Conservation (phyloP, 2,329 filamentous ascomycete species). For the Aspergillus sp. region DNA sequence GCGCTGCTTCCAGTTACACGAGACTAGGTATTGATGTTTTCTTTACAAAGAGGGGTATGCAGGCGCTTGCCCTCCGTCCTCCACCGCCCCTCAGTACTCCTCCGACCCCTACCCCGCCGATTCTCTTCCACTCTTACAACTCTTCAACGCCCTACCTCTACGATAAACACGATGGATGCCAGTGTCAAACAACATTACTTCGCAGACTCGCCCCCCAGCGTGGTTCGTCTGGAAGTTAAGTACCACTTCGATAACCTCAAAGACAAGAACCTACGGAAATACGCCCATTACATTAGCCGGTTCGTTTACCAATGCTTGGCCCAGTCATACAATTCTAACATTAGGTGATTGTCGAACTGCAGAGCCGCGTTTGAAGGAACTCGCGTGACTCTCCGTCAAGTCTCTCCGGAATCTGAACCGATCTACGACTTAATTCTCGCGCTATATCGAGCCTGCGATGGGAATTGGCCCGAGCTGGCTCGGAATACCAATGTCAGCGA, state of each 20-base stretch:
- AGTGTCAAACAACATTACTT: slow-evolving; percentile 66
- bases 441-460: slow-evolving; percentile 64
- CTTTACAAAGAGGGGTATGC: slow-evolving; percentile 18
- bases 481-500: slow-evolving; percentile 64
- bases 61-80: slow-evolving; percentile 22
- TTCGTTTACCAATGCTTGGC: slow-evolving; percentile 36
- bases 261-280: slow-evolving; percentile 70
- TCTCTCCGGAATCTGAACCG: slow-evolving; percentile 76
- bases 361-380: slow-evolving; percentile 76
- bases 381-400: slow-evolving; percentile 75
- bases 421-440: slow-evolving; percentile 80
- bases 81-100: slow-evolving; percentile 16
- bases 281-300: slow-evolving; percentile 87
- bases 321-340: background rate
- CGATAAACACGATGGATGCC: slow-evolving; percentile 36
- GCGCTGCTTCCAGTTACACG: slow-evolving; percentile 1
- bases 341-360: slow-evolving; percentile 13
- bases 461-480: slow-evolving; percentile 70
- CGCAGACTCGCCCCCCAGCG: slow-evolving; percentile 83
- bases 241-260: slow-evolving; percentile 76
- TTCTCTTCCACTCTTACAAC: slow-evolving; percentile 18
- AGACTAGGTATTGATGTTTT: slow-evolving; percentile 18
- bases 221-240: slow-evolving; percentile 86
- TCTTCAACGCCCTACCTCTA: slow-evolving; percentile 13
- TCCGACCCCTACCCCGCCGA: slow-evolving; percentile 19